A percentile compares a stretch with the other conserved stretches of the same genome.
These are phyloP conservation scores for Talaromyces borbonicus DNA, from an alignment of 495 filamentous ascomycete genomes.

Conservation along the genomic window DNA sequence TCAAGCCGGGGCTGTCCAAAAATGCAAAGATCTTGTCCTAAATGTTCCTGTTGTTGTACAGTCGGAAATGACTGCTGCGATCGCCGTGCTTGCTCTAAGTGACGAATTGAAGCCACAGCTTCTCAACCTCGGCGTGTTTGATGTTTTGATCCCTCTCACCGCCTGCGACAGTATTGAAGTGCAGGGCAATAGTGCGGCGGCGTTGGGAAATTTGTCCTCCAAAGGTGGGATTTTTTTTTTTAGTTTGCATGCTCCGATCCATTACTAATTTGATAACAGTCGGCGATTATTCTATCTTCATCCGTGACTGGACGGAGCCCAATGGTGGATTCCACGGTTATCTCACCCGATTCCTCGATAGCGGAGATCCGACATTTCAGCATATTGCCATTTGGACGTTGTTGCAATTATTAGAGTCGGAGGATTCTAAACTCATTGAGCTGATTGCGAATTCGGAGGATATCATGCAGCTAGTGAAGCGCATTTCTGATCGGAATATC, in stretches of 20 bases:
- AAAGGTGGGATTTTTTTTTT: conserved; percentile 61
- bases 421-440: conserved; percentile 73
- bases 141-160: conserved; percentile 90
- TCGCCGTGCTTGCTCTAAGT: conserved; percentile 91
- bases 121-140: conserved; percentile 88
- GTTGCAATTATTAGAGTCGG: conserved; percentile 88
- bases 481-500: conserved; percentile 79
- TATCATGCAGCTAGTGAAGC: conserved; percentile 80
- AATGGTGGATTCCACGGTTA: conserved; percentile 94
- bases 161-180: conserved; percentile 95
- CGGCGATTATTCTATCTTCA: conserved; percentile 91
- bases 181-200: conserved; percentile 95
- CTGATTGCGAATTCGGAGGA: conserved; percentile 81
- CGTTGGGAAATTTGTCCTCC: conserved; percentile 88
- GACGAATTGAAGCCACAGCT: conserved; percentile 91
- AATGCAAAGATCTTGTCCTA: conserved; percentile 93
- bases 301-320: conserved; percentile 85
- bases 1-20: conserved; percentile 93
- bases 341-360: conserved; percentile 81
- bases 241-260: not conserved
- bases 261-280: conserved; percentile 41
- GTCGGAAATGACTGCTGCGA: conserved; percentile 98
- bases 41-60: conserved; percentile 91
- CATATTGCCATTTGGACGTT: conserved; percentile 99
- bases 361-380: conserved; percentile 94